Percentiles rank a stretch among this genome's conserved stretches.
These are phyloP conservation scores for Candida namnaoensis DNA, from an alignment of 805 yeast genomes.

Conservation along the genomic window DNA sequence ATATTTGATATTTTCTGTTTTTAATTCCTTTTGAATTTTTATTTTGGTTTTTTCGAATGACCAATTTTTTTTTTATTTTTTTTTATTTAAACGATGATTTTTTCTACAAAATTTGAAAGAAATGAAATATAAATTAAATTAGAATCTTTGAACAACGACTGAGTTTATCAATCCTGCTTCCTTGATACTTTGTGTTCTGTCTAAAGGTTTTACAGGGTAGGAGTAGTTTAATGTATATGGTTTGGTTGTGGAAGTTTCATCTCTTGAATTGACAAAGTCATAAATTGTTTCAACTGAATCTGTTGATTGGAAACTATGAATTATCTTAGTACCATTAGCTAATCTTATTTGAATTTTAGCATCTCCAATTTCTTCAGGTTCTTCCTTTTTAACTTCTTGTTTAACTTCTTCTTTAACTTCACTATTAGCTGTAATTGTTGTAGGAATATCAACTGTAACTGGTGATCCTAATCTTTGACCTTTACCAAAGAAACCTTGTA, in stretches of 20 bases:
- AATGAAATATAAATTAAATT: too few relatives aligned
- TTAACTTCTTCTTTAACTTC: conserved; percentile 1
- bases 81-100: too few relatives aligned
- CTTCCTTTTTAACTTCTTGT: conserved; percentile 10
- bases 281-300: conserved; percentile 63
- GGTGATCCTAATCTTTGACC: conserved; percentile 90
- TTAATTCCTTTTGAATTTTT: too few relatives aligned
- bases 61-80: too few relatives aligned
- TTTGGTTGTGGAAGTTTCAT: conserved; percentile 29
- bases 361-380: conserved; percentile 41
- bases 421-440: too few relatives aligned
- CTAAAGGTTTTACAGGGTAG: conserved; percentile 73
- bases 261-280: conserved; percentile 51
- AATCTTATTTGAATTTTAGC: conserved; percentile 74
- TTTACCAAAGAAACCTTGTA: conserved; percentile 65
- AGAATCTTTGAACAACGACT: conserved; percentile 88
- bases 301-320: conserved; percentile 52
- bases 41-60: too few relatives aligned
- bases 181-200: conserved; percentile 45
- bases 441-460: too few relatives aligned
- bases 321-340: conserved; percentile 68
- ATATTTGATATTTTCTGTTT: too few relatives aligned
- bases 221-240: conserved; percentile 65
- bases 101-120: too few relatives aligned
- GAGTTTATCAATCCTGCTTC: conserved; percentile 76